Conservation (phyloP, 148 eudicot species). For the Rhododendron molle region DNA sequence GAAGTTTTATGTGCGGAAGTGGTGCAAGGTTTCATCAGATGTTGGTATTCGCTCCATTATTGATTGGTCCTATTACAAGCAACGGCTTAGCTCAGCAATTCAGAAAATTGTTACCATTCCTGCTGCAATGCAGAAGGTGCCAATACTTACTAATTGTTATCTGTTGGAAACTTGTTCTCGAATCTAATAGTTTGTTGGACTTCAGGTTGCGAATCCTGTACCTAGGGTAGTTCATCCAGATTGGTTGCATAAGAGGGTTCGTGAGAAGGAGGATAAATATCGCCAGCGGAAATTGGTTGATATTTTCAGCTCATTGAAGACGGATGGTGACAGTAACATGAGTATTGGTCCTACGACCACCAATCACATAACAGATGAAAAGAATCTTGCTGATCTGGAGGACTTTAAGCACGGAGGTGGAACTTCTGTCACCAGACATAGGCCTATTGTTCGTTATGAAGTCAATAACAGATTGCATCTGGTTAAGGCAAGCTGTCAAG, state of each 20-base stretch:
- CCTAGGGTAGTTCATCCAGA: conserved; percentile 99
- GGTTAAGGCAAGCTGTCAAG: conserved; percentile 22
- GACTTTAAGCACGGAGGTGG: conserved; percentile 58
- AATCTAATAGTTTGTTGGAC: conserved; percentile 17
- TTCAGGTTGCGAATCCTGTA: conserved; percentile 92
- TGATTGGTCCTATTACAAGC: conserved; percentile 98
- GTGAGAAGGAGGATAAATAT: conserved; percentile 93
- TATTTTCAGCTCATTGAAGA: conserved; percentile 49
- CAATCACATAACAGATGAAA: conserved; percentile 26
- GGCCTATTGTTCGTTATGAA: conserved; percentile 68
- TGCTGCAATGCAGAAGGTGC: conserved; percentile 99
- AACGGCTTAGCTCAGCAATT: conserved; percentile 89
- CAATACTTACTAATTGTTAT: conserved; percentile 11
- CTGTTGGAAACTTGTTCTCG: neutral
- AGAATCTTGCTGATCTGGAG: conserved; percentile 62
- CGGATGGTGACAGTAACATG: conserved; percentile 23
- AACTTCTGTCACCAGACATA: conserved; percentile 34
- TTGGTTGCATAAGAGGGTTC: conserved; percentile 93
- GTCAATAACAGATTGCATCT: conserved; percentile 28
- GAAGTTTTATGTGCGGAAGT: conserved; percentile 84
- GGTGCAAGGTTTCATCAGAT: conserved; percentile 95
- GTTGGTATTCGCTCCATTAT: conserved; percentile 83
- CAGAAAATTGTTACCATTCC: conserved; percentile 97
- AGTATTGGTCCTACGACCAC: conserved; percentile 24
- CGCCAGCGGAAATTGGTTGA: conserved; percentile 86